Evolutionary conservation across 2,329 filamentous ascomycete species (phyloP).

Genomic region (Xylariaceae sp.): DNA sequence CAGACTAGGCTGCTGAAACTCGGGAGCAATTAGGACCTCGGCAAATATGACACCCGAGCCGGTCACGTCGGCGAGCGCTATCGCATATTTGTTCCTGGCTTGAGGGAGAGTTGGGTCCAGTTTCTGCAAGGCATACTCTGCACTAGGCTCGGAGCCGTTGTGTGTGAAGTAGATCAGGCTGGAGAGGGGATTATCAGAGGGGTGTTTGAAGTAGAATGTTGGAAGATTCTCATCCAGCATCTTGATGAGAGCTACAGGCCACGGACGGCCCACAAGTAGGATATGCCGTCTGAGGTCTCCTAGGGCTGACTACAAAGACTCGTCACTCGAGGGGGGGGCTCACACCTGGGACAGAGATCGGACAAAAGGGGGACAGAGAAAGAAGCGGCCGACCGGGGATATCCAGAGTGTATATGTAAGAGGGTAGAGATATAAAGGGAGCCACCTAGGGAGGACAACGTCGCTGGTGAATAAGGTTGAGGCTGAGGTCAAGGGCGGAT

Average conservation of each 20-base stretch:
- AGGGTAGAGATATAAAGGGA: too few species aligned
- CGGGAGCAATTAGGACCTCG: conserved; percentile 77
- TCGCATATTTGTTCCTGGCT: conserved; percentile 78
- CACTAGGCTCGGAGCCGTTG: conserved; percentile 72
- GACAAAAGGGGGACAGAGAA: too few species aligned
- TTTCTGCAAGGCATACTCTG: conserved; percentile 75
- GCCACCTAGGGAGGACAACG: too few species aligned
- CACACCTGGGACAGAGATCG: too few species aligned
- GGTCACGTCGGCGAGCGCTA: conserved; percentile 77
- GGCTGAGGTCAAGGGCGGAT: conserved; percentile 1
- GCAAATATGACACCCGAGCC: conserved; percentile 78
- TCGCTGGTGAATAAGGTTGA: too few species aligned
- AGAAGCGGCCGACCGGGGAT: too few species aligned
- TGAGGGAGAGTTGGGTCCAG: conserved; percentile 64
- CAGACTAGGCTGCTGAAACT: conserved; percentile 78
- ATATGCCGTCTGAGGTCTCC: too few species aligned
- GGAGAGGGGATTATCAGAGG: conserved; percentile 47
- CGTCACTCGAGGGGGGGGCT: too few species aligned
- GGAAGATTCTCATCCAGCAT: conserved; percentile 97
- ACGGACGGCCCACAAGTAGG: too few species aligned
- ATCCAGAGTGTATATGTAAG: too few species aligned
- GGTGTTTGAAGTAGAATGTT: conserved; percentile 53
- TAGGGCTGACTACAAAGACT: too few species aligned
- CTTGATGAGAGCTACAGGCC: conserved; percentile 14
- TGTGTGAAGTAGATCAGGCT: conserved; percentile 58